phyloP scores from a whole-genome alignment of 495 filamentous ascomycete species.

The Podospora sp. region DNA sequence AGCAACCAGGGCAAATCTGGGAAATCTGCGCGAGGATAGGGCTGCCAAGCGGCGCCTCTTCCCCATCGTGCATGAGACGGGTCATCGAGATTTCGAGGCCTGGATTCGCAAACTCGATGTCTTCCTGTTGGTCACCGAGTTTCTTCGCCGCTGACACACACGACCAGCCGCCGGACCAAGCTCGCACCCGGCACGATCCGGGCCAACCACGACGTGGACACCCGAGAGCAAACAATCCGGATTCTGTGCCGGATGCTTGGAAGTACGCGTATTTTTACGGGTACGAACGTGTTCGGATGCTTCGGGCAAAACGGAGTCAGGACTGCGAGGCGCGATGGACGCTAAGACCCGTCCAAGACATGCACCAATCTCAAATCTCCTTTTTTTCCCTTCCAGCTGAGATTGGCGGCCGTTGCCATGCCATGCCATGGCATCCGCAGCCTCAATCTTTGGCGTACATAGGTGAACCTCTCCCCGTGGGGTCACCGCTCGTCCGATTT shows the following conservation, averaged over 20 bases:
- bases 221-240: neutral
- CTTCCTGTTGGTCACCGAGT: neutral
- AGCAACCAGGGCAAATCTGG: neutral
- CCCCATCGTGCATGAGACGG: neutral
- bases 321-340: neutral
- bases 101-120: neutral
- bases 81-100: neutral
- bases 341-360: neutral
- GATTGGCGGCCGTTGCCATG: neutral
- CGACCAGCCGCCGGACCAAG: neutral
- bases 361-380: neutral
- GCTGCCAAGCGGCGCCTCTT: slow-evolving; percentile 1
- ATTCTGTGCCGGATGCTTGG: neutral
- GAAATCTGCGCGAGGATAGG: neutral
- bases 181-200: neutral
- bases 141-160: neutral
- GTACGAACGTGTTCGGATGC: neutral
- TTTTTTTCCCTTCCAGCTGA: neutral
- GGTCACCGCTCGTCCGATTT: neutral
- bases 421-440: neutral
- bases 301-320: neutral
- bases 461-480: neutral
- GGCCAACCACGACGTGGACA: neutral
- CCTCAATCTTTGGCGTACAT: neutral
- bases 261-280: neutral